Conservation (phyloP, 2,329 filamentous ascomycete species). For the Claviceps purpurea region DNA sequence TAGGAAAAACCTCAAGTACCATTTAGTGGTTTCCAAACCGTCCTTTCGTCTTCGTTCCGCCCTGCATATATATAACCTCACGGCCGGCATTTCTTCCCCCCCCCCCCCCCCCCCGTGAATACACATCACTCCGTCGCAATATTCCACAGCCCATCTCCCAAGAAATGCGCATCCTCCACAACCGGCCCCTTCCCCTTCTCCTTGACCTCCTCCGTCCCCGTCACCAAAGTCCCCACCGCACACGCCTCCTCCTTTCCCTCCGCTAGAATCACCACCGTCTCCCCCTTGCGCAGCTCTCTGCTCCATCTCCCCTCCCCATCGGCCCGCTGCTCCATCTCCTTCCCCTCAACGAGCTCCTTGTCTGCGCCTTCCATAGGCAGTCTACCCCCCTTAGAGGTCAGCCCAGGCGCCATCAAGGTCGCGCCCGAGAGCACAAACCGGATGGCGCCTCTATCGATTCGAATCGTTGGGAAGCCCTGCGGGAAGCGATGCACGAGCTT, state of each 20-base stretch:
- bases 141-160: constrained; percentile 90
- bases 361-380: constrained; percentile 45
- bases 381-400: constrained; percentile 72
- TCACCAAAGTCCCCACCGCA: constrained; percentile 70
- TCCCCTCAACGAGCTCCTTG: constrained; percentile 21
- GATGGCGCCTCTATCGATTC: constrained; percentile 91
- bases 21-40: too few species aligned
- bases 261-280: constrained; percentile 77
- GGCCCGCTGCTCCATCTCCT: constrained; percentile 28
- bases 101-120: not conserved
- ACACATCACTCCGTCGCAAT: constrained; percentile 36
- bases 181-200: constrained; percentile 87
- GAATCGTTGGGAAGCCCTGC: constrained; percentile 64
- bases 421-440: constrained; percentile 90
- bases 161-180: constrained; percentile 83
- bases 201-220: constrained; percentile 84
- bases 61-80: too few species aligned
- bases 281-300: constrained; percentile 61
- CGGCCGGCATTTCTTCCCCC: not conserved
- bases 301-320: constrained; percentile 44
- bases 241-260: constrained; percentile 92
- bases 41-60: too few species aligned
- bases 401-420: constrained; percentile 87
- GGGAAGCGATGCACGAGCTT: constrained; percentile 84
- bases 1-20: too few species aligned